Evolutionary conservation across 495 filamentous ascomycete species (phyloP).

Genomic region (Tuber umbilicatum): DNA sequence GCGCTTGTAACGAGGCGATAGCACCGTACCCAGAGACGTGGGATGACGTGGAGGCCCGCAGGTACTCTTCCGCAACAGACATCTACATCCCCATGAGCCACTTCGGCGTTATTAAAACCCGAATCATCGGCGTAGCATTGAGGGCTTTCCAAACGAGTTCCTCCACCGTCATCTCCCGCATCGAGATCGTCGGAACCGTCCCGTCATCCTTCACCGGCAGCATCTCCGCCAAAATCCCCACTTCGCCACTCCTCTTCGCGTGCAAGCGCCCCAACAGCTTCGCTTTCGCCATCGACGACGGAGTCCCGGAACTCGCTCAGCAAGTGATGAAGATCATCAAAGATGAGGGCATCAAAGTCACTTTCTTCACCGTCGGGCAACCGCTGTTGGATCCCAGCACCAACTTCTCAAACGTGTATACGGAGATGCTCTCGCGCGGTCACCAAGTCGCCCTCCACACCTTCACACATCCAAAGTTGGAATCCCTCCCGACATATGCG

Average conservation of each 20-base stretch:
- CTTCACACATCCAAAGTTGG: conserved; percentile 69
- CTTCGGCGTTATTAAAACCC: conserved; percentile 58
- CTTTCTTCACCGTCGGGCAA: conserved; percentile 70
- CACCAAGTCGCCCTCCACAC: conserved; percentile 72
- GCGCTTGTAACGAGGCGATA: conserved; percentile 52
- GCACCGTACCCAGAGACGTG: conserved; percentile 67
- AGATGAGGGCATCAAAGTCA: conserved; percentile 59
- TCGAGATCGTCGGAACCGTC: conserved; percentile 58
- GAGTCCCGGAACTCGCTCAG: conserved; percentile 56
- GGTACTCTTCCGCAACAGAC: conserved; percentile 56
- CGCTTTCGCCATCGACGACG: conserved; percentile 77
- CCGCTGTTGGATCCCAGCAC: conserved; percentile 55
- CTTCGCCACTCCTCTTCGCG: conserved; percentile 55
- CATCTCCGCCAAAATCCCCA: conserved; percentile 58
- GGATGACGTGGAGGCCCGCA: conserved; percentile 63
- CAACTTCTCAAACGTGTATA: conserved; percentile 59
- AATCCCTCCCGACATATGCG: conserved; percentile 53
- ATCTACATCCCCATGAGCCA: conserved; percentile 71
- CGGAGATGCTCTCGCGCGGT: conserved; percentile 57
- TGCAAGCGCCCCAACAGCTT: conserved; percentile 68
- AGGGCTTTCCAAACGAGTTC: conserved; percentile 59
- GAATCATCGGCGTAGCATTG: conserved; percentile 59
- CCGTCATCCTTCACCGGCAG: conserved; percentile 46
- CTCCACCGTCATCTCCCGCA: conserved; percentile 50
- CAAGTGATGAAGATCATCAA: conserved; percentile 60